These are phyloP conservation scores for Pseudogymnoascus sp. DNA, from an alignment of 2,329 filamentous ascomycete species.

Conservation along the genomic window DNA sequence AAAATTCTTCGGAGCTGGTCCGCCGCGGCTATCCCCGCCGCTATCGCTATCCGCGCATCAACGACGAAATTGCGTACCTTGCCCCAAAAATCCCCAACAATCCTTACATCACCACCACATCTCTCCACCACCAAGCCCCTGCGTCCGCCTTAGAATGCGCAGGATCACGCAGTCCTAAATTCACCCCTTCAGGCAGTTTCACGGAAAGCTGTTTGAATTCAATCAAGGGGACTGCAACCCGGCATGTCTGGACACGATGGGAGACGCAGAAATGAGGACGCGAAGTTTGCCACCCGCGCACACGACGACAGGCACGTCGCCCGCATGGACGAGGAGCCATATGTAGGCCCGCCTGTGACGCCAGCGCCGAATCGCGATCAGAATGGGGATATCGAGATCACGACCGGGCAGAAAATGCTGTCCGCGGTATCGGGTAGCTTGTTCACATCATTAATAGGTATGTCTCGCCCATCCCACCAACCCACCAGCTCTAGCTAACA, in stretches of 20 bases:
- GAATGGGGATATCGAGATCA: slow-evolving; percentile 54
- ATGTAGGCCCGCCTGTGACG: background rate
- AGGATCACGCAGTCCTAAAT: background rate
- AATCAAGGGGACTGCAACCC: slow-evolving; percentile 11
- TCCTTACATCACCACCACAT: background rate
- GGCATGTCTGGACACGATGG: slow-evolving; percentile 15
- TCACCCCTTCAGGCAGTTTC: slow-evolving; percentile 7
- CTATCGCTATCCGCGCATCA: background rate
- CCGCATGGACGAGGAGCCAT: background rate
- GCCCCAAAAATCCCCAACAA: background rate
- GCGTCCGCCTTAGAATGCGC: background rate
- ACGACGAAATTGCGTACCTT: background rate
- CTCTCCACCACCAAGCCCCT: background rate
- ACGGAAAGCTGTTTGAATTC: background rate
- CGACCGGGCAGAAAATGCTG: slow-evolving; percentile 83
- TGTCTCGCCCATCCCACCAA: background rate
- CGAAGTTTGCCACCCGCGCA: background rate
- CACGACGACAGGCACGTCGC: background rate
- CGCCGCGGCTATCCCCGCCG: background rate
- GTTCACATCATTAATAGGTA: slow-evolving; percentile 81
- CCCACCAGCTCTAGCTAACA: too few species aligned
- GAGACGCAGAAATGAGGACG: background rate
- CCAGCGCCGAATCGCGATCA: slow-evolving; percentile 21
- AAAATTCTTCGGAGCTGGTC: background rate
- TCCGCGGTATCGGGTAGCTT: slow-evolving; percentile 88